phyloP scores from a whole-genome alignment of 768 basidiomycete species.

The Lactarius deliciosus region DNA sequence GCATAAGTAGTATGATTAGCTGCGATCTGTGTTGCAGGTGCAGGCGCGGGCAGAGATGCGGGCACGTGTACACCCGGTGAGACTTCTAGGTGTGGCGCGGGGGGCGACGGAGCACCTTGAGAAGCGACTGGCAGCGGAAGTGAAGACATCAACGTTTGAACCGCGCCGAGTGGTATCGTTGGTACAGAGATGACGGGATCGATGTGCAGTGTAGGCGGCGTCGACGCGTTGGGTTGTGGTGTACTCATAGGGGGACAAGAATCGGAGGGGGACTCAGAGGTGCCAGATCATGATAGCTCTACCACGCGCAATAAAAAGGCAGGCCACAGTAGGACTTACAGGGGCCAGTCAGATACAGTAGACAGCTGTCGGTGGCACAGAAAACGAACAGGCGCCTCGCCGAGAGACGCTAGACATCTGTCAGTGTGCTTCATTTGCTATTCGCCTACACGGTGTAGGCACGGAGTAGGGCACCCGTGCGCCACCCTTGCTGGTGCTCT shows the following conservation, averaged over 20 bases:
- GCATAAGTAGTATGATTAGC: neutral
- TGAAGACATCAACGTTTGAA: neutral
- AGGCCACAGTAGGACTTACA: neutral
- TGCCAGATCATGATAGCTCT: neutral
- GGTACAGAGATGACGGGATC: neutral
- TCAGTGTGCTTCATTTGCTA: constrained; percentile 3
- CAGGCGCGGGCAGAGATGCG: neutral
- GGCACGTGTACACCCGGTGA: neutral
- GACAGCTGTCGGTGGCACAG: constrained; percentile 22
- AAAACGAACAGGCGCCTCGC: neutral
- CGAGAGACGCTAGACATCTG: neutral
- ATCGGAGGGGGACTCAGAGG: neutral
- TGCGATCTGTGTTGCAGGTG: neutral
- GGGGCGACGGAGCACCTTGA: neutral
- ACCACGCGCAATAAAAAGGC: constrained; percentile 2
- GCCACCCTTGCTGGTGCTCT: too few relatives aligned
- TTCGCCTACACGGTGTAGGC: too few relatives aligned
- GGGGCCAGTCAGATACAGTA: neutral
- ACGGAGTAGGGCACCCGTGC: too few relatives aligned
- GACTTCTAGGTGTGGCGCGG: neutral
- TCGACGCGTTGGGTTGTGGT: neutral
- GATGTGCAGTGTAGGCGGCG: neutral
- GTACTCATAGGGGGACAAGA: neutral
- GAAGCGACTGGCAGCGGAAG: neutral
- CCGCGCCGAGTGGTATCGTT: neutral